phyloP scores from a whole-genome alignment of 148 eudicot genomes.

The Pouteria glomerata region DNA sequence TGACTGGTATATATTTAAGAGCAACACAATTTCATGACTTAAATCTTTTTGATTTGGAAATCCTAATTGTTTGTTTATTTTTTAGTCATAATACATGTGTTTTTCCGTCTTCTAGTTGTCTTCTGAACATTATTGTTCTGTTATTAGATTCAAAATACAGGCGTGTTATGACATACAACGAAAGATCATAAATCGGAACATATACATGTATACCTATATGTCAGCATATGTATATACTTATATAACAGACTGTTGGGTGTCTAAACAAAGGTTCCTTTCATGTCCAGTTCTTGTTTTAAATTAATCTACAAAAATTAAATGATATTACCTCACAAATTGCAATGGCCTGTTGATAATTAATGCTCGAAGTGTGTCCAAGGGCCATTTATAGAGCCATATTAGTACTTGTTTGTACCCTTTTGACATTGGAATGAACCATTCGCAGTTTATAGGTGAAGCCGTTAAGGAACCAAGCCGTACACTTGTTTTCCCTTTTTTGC shows the following conservation, averaged over 20 bases:
- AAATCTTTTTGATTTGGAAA: neutral
- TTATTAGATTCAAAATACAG: slow-evolving; percentile 1
- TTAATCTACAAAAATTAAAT: neutral
- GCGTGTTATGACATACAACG: neutral
- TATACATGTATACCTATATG: neutral
- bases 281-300: neutral
- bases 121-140: neutral
- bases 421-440: neutral
- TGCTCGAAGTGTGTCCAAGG: neutral
- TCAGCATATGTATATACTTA: neutral
- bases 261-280: no score
- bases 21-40: neutral
- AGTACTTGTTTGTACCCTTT: neutral
- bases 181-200: neutral
- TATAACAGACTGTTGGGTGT: no score
- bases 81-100: neutral
- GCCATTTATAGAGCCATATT: neutral
- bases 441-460: neutral
- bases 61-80: neutral
- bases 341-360: neutral
- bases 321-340: neutral
- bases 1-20: slow-evolving; percentile 43
- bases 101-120: neutral
- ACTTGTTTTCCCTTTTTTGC: neutral
- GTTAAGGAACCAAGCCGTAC: no score